These are phyloP conservation scores for Rugonectria rugulosa DNA, from an alignment of 2,329 filamentous ascomycete genomes.

Conservation along the genomic window DNA sequence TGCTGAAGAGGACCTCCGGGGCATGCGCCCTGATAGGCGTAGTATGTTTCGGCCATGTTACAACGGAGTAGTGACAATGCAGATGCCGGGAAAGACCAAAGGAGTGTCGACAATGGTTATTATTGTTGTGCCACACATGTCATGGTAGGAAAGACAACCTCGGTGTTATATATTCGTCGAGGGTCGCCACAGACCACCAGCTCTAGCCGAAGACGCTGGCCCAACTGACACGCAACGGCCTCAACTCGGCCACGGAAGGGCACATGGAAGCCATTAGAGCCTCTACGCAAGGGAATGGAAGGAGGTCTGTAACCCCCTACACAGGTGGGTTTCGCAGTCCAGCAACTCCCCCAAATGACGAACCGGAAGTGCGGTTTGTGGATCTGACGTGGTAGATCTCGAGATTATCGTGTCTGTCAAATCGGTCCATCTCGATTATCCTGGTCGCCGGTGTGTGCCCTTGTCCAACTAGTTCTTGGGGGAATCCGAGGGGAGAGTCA, in stretches of 20 bases:
- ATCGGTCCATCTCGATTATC: conserved; percentile 19
- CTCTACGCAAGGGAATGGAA: background rate
- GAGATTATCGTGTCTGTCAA: conserved; percentile 8
- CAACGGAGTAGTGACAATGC: conserved; percentile 2
- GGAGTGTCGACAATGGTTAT: conserved; percentile 22
- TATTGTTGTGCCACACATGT: background rate
- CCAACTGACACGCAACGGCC: background rate
- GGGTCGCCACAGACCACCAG: background rate
- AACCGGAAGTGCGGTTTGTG: background rate
- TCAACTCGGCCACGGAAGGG: background rate
- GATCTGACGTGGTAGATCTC: conserved; percentile 6
- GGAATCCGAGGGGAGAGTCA: conserved; percentile 9
- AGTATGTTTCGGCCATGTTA: conserved; percentile 17
- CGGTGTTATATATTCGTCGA: conserved; percentile 17
- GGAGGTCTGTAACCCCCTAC: background rate
- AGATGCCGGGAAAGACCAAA: conserved; percentile 9
- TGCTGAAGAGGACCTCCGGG: conserved; percentile 4
- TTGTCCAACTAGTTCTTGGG: background rate
- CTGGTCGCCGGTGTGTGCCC: conserved; percentile 12
- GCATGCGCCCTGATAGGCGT: conserved; percentile 9
- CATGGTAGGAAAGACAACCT: background rate
- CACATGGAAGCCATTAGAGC: background rate
- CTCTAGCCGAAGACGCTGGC: background rate
- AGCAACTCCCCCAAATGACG: background rate
- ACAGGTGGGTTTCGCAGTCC: background rate